phyloP scores from a whole-genome alignment of 129 eudicot genomes.

The Apium graveolens region DNA sequence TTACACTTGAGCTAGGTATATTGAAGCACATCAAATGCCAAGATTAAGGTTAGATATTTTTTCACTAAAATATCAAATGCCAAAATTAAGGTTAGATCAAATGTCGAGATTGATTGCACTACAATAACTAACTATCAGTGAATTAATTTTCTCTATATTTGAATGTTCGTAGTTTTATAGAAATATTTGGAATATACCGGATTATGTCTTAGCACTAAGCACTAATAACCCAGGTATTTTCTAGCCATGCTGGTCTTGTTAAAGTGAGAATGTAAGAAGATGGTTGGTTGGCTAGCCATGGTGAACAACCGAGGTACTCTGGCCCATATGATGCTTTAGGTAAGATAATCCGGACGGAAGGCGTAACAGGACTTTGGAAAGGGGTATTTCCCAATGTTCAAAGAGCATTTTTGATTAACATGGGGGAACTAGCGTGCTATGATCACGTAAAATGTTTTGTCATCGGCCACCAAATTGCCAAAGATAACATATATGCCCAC shows the following conservation, averaged over 20 bases:
- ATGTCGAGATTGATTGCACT: background rate
- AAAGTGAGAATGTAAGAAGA: slow-evolving; percentile 97
- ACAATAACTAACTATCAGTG: background rate
- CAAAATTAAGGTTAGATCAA: too few species aligned
- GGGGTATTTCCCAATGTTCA: slow-evolving; percentile 83
- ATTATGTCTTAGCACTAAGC: slow-evolving; percentile 9
- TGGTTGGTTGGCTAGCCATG: slow-evolving; percentile 59
- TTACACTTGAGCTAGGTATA: too few species aligned
- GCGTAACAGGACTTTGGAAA: slow-evolving; percentile 74
- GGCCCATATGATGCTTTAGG: slow-evolving; percentile 56
- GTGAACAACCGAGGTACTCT: slow-evolving; percentile 62
- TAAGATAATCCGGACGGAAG: slow-evolving; percentile 50
- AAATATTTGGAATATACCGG: background rate
- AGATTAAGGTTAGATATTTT: too few species aligned
- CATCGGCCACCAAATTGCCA: slow-evolving; percentile 43
- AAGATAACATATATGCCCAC: slow-evolving; percentile 79
- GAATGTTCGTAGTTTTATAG: background rate
- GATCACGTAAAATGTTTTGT: slow-evolving; percentile 86
- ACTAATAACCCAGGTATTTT: slow-evolving; percentile 56
- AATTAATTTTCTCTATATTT: background rate
- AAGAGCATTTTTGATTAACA: slow-evolving; percentile 86
- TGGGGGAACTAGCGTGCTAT: slow-evolving; percentile 95
- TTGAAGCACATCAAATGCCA: too few species aligned
- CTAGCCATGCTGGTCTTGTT: slow-evolving; percentile 95
- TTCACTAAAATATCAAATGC: too few species aligned